These are phyloP conservation scores for Debaryomyces nepalensis DNA, from an alignment of 1,139 yeast species.

Conservation along the genomic window DNA sequence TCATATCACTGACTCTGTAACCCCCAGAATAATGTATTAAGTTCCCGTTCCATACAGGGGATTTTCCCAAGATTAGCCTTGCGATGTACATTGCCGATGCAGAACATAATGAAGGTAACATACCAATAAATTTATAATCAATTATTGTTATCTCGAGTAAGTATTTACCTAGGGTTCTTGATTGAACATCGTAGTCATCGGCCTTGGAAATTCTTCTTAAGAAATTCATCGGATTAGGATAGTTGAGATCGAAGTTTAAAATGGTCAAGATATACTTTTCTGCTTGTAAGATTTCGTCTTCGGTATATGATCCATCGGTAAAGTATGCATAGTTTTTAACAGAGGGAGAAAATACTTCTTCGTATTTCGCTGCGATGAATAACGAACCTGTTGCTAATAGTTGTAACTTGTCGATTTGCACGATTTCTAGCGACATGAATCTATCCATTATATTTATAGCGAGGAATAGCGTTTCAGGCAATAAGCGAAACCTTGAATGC, in stretches of 20 bases:
- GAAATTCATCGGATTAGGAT: slow-evolving; percentile 94
- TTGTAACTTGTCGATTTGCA: slow-evolving; percentile 84
- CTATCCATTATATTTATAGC: slow-evolving; percentile 92
- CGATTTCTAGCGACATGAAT: slow-evolving; percentile 78
- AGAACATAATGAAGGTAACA: slow-evolving; percentile 80
- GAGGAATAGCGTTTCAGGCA: slow-evolving; percentile 89
- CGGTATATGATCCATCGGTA: slow-evolving; percentile 83
- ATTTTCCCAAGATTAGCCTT: slow-evolving; percentile 73
- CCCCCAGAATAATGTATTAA: slow-evolving; percentile 91
- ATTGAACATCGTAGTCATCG: slow-evolving; percentile 90
- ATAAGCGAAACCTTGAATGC: slow-evolving; percentile 80
- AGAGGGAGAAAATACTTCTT: slow-evolving; percentile 91
- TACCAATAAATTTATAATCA: slow-evolving; percentile 80
- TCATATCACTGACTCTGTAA: slow-evolving; percentile 74
- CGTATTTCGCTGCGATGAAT: slow-evolving; percentile 93
- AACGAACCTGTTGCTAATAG: slow-evolving; percentile 87
- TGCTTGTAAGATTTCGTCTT: slow-evolving; percentile 84
- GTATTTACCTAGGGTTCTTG: slow-evolving; percentile 91
- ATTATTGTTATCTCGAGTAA: slow-evolving; percentile 79
- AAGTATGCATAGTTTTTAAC: slow-evolving; percentile 87
- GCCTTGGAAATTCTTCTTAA: slow-evolving; percentile 92
- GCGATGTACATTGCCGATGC: slow-evolving; percentile 94
- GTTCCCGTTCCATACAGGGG: slow-evolving; percentile 80
- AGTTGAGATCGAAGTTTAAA: slow-evolving; percentile 77
- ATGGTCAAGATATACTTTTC: slow-evolving; percentile 82